Evolutionary conservation across 768 basidiomycete genomes (phyloP).

Genomic region (Leccinellum albellum): DNA sequence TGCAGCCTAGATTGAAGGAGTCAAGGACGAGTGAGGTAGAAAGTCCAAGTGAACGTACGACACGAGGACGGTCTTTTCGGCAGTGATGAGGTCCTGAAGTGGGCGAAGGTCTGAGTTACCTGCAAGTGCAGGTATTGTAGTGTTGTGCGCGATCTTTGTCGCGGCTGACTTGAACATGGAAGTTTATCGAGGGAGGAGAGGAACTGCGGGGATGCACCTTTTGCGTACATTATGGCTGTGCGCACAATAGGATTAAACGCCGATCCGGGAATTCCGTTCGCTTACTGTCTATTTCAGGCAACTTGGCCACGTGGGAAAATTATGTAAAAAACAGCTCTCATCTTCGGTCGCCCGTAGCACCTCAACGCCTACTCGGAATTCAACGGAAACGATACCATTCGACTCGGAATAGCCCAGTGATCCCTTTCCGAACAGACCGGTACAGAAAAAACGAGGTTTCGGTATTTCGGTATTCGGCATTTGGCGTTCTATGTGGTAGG

Average conservation of each 20-base stretch:
- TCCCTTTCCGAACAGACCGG: too few species aligned
- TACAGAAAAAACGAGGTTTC: background rate
- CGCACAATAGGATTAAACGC: too few species aligned
- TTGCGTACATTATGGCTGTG: too few species aligned
- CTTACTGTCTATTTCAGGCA: too few species aligned
- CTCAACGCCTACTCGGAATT: too few species aligned
- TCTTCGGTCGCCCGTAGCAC: too few species aligned
- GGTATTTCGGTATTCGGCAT: background rate
- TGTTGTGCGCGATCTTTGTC: constrained; percentile 85
- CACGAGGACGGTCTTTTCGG: constrained; percentile 78
- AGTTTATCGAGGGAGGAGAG: constrained; percentile 3
- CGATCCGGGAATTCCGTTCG: too few species aligned
- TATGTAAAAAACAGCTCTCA: too few species aligned
- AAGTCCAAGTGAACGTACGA: constrained; percentile 47
- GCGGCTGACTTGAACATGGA: constrained; percentile 76
- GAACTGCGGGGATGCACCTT: background rate
- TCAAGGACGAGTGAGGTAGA: background rate
- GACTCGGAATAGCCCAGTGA: too few species aligned
- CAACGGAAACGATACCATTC: too few species aligned
- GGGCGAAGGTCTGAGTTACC: constrained; percentile 76
- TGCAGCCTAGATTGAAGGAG: constrained; percentile 44
- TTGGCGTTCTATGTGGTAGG: background rate
- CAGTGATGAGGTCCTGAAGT: constrained; percentile 84
- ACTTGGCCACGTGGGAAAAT: too few species aligned
- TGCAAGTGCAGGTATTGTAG: constrained; percentile 66